phyloP scores from a whole-genome alignment of 805 yeast genomes.

The Saccharomycopsis fodiens region DNA sequence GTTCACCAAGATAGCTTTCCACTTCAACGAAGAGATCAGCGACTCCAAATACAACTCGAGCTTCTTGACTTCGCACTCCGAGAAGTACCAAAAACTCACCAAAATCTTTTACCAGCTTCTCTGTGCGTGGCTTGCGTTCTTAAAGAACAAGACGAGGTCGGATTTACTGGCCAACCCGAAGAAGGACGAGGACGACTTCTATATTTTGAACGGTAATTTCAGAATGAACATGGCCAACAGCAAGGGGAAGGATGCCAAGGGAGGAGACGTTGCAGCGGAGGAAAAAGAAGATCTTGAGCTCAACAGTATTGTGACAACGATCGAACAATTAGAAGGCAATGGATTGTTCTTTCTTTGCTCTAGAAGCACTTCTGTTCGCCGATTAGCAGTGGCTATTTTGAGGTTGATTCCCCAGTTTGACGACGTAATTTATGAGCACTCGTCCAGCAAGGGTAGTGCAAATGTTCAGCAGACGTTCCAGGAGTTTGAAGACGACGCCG shows the following conservation, averaged over 20 bases:
- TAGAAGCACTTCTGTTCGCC: conserved; percentile 70
- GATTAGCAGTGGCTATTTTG: conserved; percentile 66
- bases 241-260: conserved; percentile 19
- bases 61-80: conserved; percentile 43
- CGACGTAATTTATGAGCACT: conserved; percentile 58
- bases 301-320: conserved; percentile 72
- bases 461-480: background rate
- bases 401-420: conserved; percentile 83
- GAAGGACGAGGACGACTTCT: conserved; percentile 22
- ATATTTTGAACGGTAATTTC: conserved; percentile 21
- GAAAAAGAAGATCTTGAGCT: conserved; percentile 47
- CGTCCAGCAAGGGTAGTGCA: conserved; percentile 18
- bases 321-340: conserved; percentile 94
- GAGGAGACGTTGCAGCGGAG: conserved; percentile 32
- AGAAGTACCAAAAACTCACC: conserved; percentile 51
- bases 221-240: conserved; percentile 21
- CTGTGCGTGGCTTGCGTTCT: conserved; percentile 72
- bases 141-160: conserved; percentile 30
- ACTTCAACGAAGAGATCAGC: conserved; percentile 43
- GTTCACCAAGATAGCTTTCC: conserved; percentile 75
- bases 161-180: conserved; percentile 22
- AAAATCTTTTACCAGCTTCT: conserved; percentile 72
- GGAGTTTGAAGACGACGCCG: conserved; percentile 31
- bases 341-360: conserved; percentile 89
- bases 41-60: conserved; percentile 40